phyloP scores from a whole-genome alignment of 2,329 filamentous ascomycete species.

The Diaporthe caulivora region DNA sequence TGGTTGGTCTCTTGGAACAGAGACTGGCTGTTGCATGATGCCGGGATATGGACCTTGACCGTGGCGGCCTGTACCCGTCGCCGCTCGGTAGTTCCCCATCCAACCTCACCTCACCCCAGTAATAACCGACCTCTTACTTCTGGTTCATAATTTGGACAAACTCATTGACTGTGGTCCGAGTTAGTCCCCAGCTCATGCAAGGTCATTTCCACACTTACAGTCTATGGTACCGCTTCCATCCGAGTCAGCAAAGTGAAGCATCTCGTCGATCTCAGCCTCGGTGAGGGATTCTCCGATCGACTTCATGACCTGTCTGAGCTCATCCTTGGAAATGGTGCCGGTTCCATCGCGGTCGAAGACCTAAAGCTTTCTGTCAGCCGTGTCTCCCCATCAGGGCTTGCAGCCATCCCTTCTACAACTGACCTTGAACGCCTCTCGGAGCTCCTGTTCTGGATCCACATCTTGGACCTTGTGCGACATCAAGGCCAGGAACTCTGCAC shows the following conservation, averaged over 20 bases:
- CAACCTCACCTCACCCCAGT: background rate
- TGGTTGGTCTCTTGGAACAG: background rate
- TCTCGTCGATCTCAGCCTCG: constrained; percentile 28
- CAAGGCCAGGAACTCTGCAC: constrained; percentile 19
- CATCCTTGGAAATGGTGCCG: constrained; percentile 25
- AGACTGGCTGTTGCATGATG: constrained; percentile 21
- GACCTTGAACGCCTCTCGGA: constrained; percentile 29
- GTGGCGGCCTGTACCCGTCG: background rate
- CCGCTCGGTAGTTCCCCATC: background rate
- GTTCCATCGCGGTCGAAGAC: constrained; percentile 16
- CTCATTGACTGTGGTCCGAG: constrained; percentile 9
- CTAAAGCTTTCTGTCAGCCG: background rate
- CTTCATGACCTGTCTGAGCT: constrained; percentile 29
- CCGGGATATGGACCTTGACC: background rate
- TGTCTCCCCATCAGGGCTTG: background rate
- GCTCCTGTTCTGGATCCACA: constrained; percentile 26
- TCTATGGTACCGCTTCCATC: constrained; percentile 27
- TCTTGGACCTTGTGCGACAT: constrained; percentile 30
- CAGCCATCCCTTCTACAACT: background rate
- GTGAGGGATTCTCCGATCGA: constrained; percentile 20
- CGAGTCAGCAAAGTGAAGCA: constrained; percentile 29
- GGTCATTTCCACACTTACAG: background rate
- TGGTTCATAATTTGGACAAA: constrained; percentile 31
- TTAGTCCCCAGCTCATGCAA: background rate
- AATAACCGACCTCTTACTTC: background rate